phyloP scores from a whole-genome alignment of 2,329 filamentous ascomycete genomes.

The Cyphellophora europaea region DNA sequence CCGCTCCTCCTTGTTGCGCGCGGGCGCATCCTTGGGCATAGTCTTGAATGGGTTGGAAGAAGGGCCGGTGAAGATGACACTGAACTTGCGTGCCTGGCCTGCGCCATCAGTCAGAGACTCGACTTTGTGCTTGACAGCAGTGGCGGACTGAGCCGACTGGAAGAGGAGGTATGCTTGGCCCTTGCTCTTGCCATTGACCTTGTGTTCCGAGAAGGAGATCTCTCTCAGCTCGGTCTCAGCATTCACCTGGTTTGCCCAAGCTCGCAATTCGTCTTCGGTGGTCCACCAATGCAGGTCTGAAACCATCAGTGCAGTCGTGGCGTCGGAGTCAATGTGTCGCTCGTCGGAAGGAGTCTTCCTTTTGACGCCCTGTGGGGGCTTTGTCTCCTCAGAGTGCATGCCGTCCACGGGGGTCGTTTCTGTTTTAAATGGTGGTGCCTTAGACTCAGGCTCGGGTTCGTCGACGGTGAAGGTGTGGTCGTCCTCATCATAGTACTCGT shows the following conservation, averaged over 20 bases:
- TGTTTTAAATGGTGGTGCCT: conserved; percentile 13
- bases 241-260: conserved; percentile 70
- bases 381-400: conserved; percentile 18
- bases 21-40: conserved; percentile 76
- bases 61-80: conserved; percentile 65
- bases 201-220: conserved; percentile 95
- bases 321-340: conserved; percentile 47
- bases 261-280: conserved; percentile 87
- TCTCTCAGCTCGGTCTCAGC: conserved; percentile 82
- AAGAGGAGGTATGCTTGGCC: conserved; percentile 86
- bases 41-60: conserved; percentile 82
- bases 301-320: conserved; percentile 66
- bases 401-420: conserved; percentile 2
- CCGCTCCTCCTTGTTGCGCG: conserved; percentile 55
- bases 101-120: conserved; percentile 52
- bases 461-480: conserved; percentile 30
- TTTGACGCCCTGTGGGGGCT: conserved; percentile 49
- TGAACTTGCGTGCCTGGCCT: conserved; percentile 55
- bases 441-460: conserved; percentile 23
- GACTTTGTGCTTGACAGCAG: conserved; percentile 72
- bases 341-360: conserved; percentile 52
- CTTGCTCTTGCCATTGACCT: conserved; percentile 98
- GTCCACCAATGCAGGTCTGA: conserved; percentile 96
- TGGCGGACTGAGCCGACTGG: conserved; percentile 70
- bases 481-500: conserved; percentile 10